Percentiles rank a stretch among this genome's conserved stretches.
Evolutionary conservation across 441 rosid species (phyloP).

Genomic region (Adansonia madagascariensis): DNA sequence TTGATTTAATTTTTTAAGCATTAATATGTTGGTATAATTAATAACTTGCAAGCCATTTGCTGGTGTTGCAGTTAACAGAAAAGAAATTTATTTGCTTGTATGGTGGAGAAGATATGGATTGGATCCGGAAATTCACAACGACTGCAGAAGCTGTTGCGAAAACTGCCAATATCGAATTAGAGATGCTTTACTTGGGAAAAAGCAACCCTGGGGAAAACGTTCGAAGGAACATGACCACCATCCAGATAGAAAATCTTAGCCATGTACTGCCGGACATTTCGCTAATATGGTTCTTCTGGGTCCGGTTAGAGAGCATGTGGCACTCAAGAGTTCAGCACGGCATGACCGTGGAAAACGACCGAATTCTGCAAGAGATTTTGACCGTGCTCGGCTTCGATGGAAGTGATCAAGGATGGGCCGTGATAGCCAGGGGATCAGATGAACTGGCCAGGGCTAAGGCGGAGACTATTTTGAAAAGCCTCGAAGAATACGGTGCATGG

Average conservation of each 20-base stretch:
- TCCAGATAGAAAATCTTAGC: slow-evolving; percentile 39
- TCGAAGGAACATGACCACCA: slow-evolving; percentile 30
- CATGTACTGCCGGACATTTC: slow-evolving; percentile 32
- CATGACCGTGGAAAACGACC: slow-evolving; percentile 37
- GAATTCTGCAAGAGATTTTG: slow-evolving; percentile 44
- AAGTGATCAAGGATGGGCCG: slow-evolving; percentile 48
- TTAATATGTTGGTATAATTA: background rate
- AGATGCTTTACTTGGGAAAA: slow-evolving; percentile 54
- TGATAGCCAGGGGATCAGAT: slow-evolving; percentile 31
- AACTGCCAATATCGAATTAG: slow-evolving; percentile 33
- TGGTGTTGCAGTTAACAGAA: slow-evolving; percentile 29
- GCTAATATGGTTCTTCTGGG: slow-evolving; percentile 52
- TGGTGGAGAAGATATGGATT: slow-evolving; percentile 52
- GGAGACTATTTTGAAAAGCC: slow-evolving; percentile 24
- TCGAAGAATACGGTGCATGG: slow-evolving; percentile 32
- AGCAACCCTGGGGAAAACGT: slow-evolving; percentile 41
- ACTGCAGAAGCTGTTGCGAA: slow-evolving; percentile 25
- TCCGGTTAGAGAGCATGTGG: slow-evolving; percentile 55
- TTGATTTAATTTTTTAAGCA: background rate
- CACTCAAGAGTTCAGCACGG: slow-evolving; percentile 41
- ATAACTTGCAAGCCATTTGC: background rate
- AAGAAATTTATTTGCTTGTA: slow-evolving; percentile 43
- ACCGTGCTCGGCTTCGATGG: slow-evolving; percentile 44
- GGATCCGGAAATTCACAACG: slow-evolving; percentile 42
- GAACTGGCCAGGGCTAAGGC: slow-evolving; percentile 39